A percentile compares a stretch with the other conserved stretches of the same genome.
Conservation (phyloP, 108 stramenopile species). For the Craspedostauros australis region DNA sequence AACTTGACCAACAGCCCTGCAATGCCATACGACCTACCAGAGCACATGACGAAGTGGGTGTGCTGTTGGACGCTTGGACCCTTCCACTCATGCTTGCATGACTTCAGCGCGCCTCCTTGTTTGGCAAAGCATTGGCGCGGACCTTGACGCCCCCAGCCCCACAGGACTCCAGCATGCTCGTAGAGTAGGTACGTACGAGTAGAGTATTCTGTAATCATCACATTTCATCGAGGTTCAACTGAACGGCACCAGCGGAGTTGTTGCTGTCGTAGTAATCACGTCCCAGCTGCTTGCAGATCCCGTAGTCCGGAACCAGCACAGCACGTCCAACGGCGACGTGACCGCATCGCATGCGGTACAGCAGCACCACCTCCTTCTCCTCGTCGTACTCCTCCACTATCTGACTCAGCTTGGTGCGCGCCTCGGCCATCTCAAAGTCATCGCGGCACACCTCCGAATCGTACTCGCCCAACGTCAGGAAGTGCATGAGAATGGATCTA, state of each 20-base stretch:
- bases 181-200: too few relatives aligned
- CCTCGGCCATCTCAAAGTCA: slow-evolving; percentile 76
- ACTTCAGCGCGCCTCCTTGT: too few relatives aligned
- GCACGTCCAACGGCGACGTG: slow-evolving; percentile 69
- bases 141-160: too few relatives aligned
- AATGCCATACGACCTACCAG: too few relatives aligned
- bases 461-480: slow-evolving; percentile 74
- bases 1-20: too few relatives aligned
- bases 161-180: too few relatives aligned
- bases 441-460: slow-evolving; percentile 76
- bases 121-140: too few relatives aligned
- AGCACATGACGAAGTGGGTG: too few relatives aligned
- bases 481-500: slow-evolving; percentile 68
- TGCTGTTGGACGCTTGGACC: too few relatives aligned
- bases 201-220: slow-evolving; percentile 1
- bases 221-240: slow-evolving; percentile 76
- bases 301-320: slow-evolving; percentile 64
- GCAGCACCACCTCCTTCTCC: slow-evolving; percentile 50
- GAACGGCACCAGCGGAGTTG: slow-evolving; percentile 44
- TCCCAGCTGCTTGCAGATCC: slow-evolving; percentile 60
- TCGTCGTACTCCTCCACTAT: slow-evolving; percentile 62
- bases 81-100: too few relatives aligned
- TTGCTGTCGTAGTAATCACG: slow-evolving; percentile 60
- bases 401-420: slow-evolving; percentile 46
- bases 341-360: slow-evolving; percentile 76